A percentile compares a stretch with the other conserved stretches of the same genome.
Conservation (phyloP, 2,329 filamentous ascomycete genomes). For the Sporothrix curviconia region DNA sequence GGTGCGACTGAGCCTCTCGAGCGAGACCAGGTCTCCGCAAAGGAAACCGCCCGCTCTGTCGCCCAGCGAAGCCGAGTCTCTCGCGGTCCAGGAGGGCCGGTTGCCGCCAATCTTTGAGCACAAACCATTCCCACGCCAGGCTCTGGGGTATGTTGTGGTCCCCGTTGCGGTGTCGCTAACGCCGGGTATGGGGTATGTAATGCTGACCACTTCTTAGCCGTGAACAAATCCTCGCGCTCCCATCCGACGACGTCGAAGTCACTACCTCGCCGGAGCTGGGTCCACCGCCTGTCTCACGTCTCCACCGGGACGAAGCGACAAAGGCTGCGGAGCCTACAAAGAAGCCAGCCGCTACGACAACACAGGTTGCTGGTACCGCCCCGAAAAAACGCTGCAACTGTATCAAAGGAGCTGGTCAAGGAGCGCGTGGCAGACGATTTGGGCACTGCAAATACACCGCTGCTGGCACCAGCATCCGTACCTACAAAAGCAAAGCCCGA, state of each 20-base stretch:
- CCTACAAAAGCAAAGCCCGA: not conserved
- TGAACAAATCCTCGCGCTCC: constrained; percentile 57
- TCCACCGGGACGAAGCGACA: constrained; percentile 21
- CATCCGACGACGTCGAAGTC: constrained; percentile 40
- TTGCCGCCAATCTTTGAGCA: constrained; percentile 64
- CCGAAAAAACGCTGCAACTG: not conserved
- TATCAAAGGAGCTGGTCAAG: not conserved
- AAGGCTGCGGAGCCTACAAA: constrained; percentile 30
- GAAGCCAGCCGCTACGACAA: not conserved
- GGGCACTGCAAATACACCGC: not conserved
- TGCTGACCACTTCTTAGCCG: constrained; percentile 38
- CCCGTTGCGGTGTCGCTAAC: not conserved
- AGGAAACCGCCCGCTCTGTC: constrained; percentile 52
- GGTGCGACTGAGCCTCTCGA: constrained; percentile 24
- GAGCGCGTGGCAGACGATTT: not conserved
- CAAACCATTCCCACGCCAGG: constrained; percentile 60
- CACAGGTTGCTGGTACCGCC: not conserved
- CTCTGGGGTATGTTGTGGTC: constrained; percentile 53
- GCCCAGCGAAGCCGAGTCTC: constrained; percentile 46
- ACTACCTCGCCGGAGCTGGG: constrained; percentile 64
- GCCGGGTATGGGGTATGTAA: not conserved
- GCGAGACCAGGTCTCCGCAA: constrained; percentile 27
- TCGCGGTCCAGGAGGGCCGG: constrained; percentile 46
- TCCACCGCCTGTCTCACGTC: constrained; percentile 53
- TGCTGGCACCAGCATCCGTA: not conserved